Conservation (phyloP, 106 monocot species). For the Allium fistulosum region DNA sequence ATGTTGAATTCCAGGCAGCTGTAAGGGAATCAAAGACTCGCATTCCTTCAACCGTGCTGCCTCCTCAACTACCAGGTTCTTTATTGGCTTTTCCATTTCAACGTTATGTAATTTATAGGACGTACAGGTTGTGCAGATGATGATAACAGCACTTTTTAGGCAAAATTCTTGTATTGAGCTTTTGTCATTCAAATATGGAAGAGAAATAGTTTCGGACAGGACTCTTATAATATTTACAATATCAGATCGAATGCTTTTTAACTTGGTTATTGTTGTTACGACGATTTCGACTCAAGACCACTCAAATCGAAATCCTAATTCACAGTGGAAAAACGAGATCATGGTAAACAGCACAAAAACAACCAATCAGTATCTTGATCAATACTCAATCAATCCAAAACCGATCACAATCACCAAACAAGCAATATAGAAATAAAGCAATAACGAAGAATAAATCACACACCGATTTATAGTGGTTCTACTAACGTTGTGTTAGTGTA, state of each 20-base stretch:
- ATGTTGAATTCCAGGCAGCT: slow-evolving; percentile 28
- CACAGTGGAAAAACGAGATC: too few species aligned
- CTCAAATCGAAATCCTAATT: too few species aligned
- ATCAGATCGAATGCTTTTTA: slow-evolving; percentile 6
- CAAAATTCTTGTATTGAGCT: slow-evolving; percentile 5
- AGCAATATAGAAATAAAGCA: too few species aligned
- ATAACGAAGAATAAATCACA: too few species aligned
- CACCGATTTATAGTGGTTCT: too few species aligned
- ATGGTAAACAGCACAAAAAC: too few species aligned
- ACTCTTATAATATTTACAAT: slow-evolving; percentile 10
- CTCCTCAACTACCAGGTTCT: slow-evolving; percentile 33
- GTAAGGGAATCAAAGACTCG: slow-evolving; percentile 52
- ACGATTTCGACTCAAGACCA: too few species aligned
- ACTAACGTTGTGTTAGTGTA: too few species aligned
- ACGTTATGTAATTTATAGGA: slow-evolving; percentile 18
- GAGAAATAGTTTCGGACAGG: slow-evolving; percentile 11
- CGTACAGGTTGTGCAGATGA: slow-evolving; percentile 23
- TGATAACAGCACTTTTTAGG: slow-evolving; percentile 2
- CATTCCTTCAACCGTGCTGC: slow-evolving; percentile 41
- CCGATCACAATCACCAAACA: too few species aligned
- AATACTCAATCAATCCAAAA: too few species aligned
- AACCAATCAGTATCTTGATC: too few species aligned
- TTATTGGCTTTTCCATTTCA: neutral
- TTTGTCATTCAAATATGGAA: slow-evolving; percentile 7
- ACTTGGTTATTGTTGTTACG: neutral